These are phyloP conservation scores for Casuarina cunninghamiana DNA, from an alignment of 306 rosid species.

Conservation along the genomic window DNA sequence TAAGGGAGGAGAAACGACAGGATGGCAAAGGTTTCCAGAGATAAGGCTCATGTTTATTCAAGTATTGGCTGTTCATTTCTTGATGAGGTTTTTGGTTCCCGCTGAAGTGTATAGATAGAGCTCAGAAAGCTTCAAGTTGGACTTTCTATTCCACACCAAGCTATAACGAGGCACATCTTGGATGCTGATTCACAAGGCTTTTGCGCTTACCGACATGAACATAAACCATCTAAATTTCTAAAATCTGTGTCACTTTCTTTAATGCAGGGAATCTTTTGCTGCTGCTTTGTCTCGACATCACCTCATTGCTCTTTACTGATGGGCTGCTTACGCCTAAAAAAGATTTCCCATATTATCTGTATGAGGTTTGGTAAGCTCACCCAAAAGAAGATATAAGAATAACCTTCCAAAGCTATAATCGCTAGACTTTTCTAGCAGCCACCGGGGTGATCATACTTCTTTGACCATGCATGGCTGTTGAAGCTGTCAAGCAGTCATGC, in stretches of 20 bases:
- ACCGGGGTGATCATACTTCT: too few species aligned
- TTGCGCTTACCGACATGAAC: background rate
- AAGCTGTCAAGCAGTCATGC: too few species aligned
- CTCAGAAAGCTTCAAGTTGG: conserved; percentile 1
- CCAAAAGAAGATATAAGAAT: too few species aligned
- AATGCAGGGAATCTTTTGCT: background rate
- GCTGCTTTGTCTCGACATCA: background rate
- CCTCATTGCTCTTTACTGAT: background rate
- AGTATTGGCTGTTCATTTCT: conserved; percentile 18
- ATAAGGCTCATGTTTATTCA: conserved; percentile 14
- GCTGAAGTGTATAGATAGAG: background rate
- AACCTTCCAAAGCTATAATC: too few species aligned
- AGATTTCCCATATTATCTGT: too few species aligned
- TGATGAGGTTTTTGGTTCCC: background rate
- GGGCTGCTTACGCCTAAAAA: too few species aligned
- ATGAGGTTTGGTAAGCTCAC: too few species aligned
- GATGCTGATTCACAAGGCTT: background rate
- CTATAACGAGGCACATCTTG: background rate
- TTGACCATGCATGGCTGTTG: too few species aligned
- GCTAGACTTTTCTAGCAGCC: too few species aligned
- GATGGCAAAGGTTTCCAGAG: conserved; percentile 15
- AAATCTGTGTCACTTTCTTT: background rate
- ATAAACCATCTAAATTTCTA: background rate
- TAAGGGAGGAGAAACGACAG: conserved; percentile 7
- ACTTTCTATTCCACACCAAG: background rate